These are phyloP conservation scores for Nicotiana otophora DNA, from an alignment of 257 asterid genomes.

Conservation along the genomic window DNA sequence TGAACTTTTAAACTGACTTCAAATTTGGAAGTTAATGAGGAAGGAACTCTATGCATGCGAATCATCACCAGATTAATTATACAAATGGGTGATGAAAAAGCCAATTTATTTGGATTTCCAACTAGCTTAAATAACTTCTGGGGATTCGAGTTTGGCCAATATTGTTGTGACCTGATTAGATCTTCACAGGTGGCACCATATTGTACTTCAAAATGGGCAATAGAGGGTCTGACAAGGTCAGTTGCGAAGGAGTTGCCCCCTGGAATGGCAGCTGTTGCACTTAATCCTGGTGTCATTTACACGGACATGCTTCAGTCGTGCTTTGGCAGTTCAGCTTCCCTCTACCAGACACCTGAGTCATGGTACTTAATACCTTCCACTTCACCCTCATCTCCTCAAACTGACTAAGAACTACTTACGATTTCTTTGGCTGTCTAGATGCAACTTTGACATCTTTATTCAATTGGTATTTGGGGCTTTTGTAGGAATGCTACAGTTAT, in stretches of 20 bases:
- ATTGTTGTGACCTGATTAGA: slow-evolving; percentile 15
- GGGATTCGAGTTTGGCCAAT: background rate
- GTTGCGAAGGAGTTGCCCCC: slow-evolving; percentile 89
- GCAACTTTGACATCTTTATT: background rate
- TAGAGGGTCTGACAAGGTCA: slow-evolving; percentile 83
- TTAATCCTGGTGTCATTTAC: slow-evolving; percentile 87
- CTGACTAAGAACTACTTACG: background rate
- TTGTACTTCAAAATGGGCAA: slow-evolving; percentile 98
- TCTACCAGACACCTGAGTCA: slow-evolving; percentile 78
- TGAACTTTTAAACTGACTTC: background rate
- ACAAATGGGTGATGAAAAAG: background rate
- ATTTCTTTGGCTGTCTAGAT: background rate
- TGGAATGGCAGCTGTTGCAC: slow-evolving; percentile 78
- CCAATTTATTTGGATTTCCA: background rate
- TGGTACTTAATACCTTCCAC: slow-evolving; percentile 41
- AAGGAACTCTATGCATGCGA: background rate
- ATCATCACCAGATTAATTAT: background rate
- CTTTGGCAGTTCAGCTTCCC: slow-evolving; percentile 79
- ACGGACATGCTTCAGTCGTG: slow-evolving; percentile 95
- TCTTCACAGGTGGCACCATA: slow-evolving; percentile 84
- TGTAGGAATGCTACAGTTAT: background rate
- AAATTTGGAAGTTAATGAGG: background rate
- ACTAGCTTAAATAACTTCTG: background rate
- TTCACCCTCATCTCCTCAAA: slow-evolving; percentile 4
- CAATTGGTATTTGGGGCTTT: background rate